phyloP scores from a whole-genome alignment of 148 eudicot genomes.

The Chenopodium berlandieri region DNA sequence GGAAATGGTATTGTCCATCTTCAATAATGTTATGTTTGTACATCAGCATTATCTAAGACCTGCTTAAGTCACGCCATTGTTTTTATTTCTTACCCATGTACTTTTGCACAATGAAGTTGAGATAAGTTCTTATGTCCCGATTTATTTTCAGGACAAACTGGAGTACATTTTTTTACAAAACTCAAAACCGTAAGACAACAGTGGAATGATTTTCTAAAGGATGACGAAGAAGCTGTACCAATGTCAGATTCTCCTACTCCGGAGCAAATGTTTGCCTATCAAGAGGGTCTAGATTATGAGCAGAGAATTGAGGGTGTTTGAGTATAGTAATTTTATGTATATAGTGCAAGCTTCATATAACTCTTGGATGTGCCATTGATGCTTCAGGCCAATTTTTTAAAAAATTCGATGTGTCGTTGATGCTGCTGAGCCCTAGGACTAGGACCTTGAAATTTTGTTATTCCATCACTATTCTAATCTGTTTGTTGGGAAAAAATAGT shows the following conservation, averaged over 20 bases:
- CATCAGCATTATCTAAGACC: background rate
- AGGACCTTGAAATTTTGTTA: too few relatives aligned
- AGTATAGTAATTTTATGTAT: background rate
- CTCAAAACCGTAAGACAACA: slow-evolving; percentile 58
- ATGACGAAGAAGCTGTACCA: slow-evolving; percentile 23
- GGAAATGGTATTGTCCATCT: background rate
- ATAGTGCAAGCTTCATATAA: background rate
- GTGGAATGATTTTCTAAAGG: slow-evolving; percentile 49
- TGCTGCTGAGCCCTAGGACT: background rate
- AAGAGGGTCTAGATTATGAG: background rate
- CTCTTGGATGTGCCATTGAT: background rate
- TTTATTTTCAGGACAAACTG: slow-evolving; percentile 49
- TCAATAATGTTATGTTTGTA: background rate
- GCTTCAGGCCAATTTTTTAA: background rate
- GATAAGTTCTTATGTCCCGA: background rate
- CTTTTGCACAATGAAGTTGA: background rate
- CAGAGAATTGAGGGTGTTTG: background rate
- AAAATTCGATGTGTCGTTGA: background rate
- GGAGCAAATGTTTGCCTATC: background rate
- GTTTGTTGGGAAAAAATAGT: too few relatives aligned
- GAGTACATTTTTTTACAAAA: slow-evolving; percentile 52
- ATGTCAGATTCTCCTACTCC: background rate
- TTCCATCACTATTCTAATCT: too few relatives aligned
- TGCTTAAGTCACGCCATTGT: background rate
- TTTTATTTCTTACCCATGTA: background rate